A percentile compares a stretch with the other conserved stretches of the same genome.
These are phyloP conservation scores for Pharus latifolius DNA, from an alignment of 176 grass and related monocot genomes.

Conservation along the genomic window DNA sequence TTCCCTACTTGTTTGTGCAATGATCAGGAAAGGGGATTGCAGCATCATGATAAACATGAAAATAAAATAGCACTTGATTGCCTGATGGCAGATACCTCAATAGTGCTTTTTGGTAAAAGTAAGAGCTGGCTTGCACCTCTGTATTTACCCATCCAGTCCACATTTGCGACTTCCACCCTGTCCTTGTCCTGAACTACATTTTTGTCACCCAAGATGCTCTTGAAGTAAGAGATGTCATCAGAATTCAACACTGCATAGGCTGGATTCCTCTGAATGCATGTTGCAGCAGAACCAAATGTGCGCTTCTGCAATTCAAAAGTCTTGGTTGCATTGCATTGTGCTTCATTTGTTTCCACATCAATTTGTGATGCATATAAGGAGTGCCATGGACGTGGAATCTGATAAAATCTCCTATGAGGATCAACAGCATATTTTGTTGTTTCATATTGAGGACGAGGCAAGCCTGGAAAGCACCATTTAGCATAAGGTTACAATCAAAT, in stretches of 20 bases:
- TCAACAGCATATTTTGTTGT: not conserved
- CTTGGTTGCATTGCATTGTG: not conserved
- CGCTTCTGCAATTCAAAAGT: conserved; percentile 23
- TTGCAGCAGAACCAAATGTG: conserved; percentile 39
- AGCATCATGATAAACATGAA: not conserved
- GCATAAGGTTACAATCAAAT: conserved; percentile 8
- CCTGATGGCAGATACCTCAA: conserved; percentile 37
- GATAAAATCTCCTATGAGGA: conserved; percentile 23
- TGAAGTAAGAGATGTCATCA: conserved; percentile 72
- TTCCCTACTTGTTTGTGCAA: not conserved
- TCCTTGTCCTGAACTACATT: conserved; percentile 81
- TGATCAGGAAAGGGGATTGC: not conserved
- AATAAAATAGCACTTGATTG: not conserved
- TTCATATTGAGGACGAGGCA: not conserved
- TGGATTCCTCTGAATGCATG: conserved; percentile 56
- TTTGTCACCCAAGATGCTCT: conserved; percentile 67
- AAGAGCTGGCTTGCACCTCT: conserved; percentile 69
- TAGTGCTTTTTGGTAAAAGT: conserved; percentile 71
- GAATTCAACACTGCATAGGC: conserved; percentile 59
- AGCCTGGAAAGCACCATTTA: conserved; percentile 4
- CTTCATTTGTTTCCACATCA: not conserved
- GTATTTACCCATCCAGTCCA: conserved; percentile 91
- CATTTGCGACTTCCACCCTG: conserved; percentile 64
- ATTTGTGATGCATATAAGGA: not conserved
- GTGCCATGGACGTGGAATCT: not conserved